A percentile compares a stretch with the other conserved stretches of the same genome.
Conservation (phyloP, 345 rosid species). For the Aquilaria malaccensis region DNA sequence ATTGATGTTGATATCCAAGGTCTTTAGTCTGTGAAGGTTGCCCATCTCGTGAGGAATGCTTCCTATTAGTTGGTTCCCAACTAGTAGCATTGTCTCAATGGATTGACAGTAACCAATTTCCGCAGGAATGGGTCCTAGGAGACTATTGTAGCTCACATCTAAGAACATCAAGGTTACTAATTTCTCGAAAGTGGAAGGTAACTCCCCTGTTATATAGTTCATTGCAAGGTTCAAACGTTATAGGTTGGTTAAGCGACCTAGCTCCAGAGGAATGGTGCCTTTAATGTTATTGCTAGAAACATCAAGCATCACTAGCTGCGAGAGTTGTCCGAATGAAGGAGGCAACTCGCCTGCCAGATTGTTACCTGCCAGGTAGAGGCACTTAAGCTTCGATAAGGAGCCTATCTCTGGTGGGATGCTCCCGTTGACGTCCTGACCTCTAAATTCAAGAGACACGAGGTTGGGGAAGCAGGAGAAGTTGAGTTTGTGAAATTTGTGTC, state of each 20-base stretch:
- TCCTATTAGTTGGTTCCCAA: not conserved
- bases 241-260: slow-evolving; percentile 9
- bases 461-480: slow-evolving; percentile 14
- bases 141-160: not conserved
- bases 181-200: slow-evolving; percentile 7
- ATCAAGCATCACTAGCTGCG: no score
- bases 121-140: no score
- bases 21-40: not conserved
- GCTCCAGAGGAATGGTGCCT: slow-evolving; percentile 3
- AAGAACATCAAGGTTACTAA: not conserved
- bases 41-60: not conserved
- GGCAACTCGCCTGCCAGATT: no score
- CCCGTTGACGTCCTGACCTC: not conserved
- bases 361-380: no score
- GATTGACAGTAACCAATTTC: no score
- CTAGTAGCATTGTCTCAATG: no score
- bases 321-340: no score
- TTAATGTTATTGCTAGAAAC: no score
- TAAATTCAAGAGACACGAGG: not conserved
- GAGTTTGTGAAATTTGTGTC: not conserved
- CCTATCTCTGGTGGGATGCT: no score
- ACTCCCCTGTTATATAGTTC: slow-evolving; percentile 5
- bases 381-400: no score
- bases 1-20: not conserved
- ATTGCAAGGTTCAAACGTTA: not conserved